A percentile compares a stretch with the other conserved stretches of the same genome.
Conservation (phyloP, 495 filamentous ascomycete genomes). For the Amphirosellinia nigrospora region DNA sequence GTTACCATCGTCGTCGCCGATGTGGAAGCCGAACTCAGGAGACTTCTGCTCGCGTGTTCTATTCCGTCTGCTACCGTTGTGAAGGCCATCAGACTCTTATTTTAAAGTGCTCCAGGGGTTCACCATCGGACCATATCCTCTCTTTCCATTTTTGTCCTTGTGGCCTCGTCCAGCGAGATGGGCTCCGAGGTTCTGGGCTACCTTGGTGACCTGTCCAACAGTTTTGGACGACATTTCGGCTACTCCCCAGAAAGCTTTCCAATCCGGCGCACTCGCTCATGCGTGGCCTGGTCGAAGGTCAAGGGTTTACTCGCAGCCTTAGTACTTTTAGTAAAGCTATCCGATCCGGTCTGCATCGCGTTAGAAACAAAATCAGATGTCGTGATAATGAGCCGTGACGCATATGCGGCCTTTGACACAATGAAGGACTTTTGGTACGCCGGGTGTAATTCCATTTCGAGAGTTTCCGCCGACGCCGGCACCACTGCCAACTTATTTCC, state of each 20-base stretch:
- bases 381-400: slow-evolving; percentile 92
- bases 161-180: slow-evolving; percentile 67
- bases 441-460: slow-evolving; percentile 81
- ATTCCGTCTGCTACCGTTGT: slow-evolving; percentile 94
- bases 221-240: slow-evolving; percentile 84
- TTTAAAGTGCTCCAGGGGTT: slow-evolving; percentile 75
- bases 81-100: slow-evolving; percentile 96
- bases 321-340: slow-evolving; percentile 78
- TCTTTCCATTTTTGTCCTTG: slow-evolving; percentile 54
- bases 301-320: slow-evolving; percentile 78
- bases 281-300: slow-evolving; percentile 85
- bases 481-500: slow-evolving; percentile 74
- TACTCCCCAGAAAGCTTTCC: slow-evolving; percentile 78
- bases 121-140: slow-evolving; percentile 67
- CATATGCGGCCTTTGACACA: slow-evolving; percentile 87
- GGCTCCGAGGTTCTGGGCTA: slow-evolving; percentile 89
- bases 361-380: slow-evolving; percentile 79
- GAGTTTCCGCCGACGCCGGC: slow-evolving; percentile 79
- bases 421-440: slow-evolving; percentile 86
- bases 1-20: slow-evolving; percentile 82
- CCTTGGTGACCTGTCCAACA: slow-evolving; percentile 73
- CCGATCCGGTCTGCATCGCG: slow-evolving; percentile 74
- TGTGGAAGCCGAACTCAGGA: slow-evolving; percentile 73
- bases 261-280: slow-evolving; percentile 83
- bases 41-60: slow-evolving; percentile 76